Base-by-base conservation (phyloP, 352 stramenopile species). In the Pythium rishiriense region DNA sequence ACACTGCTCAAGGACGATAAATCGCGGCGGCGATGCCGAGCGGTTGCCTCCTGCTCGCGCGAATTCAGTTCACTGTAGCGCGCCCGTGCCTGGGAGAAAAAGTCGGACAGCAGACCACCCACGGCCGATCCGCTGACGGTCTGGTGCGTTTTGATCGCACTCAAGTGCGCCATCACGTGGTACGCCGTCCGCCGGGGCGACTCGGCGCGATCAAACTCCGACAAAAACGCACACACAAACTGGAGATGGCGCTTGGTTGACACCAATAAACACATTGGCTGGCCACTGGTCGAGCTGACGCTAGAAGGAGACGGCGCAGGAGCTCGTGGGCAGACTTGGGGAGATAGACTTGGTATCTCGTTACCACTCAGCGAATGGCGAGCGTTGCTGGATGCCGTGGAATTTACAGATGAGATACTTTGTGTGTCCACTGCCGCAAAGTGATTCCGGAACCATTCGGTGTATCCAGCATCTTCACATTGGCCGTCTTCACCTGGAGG, bases 61-160 rank as follows among this genome's bases (percentile, higher is more conserved):
- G 62, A 31, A 1, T 66, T 66, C 31, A 79, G 37, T 12, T 70
- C 48, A 0, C 56, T 14, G 43, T 74, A 69, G 21, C 59, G 57
- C 11, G 64, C 57, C 0, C 74, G 74, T 6, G 66, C 66, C 45
- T 79, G 65, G 0, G 64, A 66, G 48, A 63, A 76, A 49, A 78
- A 79, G 42, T 79, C 72, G 17, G 75, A 65, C 14, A 82, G 56
- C 11, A 82, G 43, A 3, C 62, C 72, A 0, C 43, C 52, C 6
- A 72, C 60, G 3, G 39, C 63, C 14, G 62, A 56, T n/a, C 68
- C 64, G 25, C 24, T 58, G 26, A 64, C 51, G 0, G 54, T 48
- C 43, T 79, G 74, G 41, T 79, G 72, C 3, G 58, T 76, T 47
- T 82, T 79, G 45, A 82, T 64, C 24, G 70, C 66, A 19, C 74